phyloP scores from a whole-genome alignment of 2,329 filamentous ascomycete genomes.

The Penicillium sp. region DNA sequence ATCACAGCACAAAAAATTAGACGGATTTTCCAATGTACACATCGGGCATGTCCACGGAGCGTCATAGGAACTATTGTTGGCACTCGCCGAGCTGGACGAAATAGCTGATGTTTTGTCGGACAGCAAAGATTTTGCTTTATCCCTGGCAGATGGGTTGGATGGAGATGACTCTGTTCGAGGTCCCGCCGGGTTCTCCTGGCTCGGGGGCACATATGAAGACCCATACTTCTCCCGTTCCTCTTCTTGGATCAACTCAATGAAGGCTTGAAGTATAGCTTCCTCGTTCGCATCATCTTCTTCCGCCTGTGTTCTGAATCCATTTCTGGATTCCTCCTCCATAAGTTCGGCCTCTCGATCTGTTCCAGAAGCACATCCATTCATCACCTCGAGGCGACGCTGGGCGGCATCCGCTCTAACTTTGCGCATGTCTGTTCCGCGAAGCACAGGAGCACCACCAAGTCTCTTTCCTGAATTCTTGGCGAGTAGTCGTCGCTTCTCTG shows the following conservation, averaged over 20 bases:
- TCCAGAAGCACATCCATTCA: slow-evolving; percentile 73
- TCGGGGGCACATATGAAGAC: slow-evolving; percentile 54
- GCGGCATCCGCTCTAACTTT: slow-evolving; percentile 70
- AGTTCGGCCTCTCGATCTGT: slow-evolving; percentile 67
- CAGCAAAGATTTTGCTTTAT: not conserved
- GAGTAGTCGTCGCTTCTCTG: slow-evolving; percentile 65
- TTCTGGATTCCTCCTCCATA: slow-evolving; percentile 63
- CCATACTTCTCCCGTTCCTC: slow-evolving; percentile 65
- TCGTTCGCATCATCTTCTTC: slow-evolving; percentile 90
- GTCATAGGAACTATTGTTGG: slow-evolving; percentile 32
- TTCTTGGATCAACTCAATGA: slow-evolving; percentile 84
- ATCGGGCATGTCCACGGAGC: slow-evolving; percentile 59
- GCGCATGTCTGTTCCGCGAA: slow-evolving; percentile 67
- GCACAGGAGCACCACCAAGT: slow-evolving; percentile 63
- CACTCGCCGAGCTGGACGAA: not conserved
- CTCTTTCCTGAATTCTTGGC: slow-evolving; percentile 66
- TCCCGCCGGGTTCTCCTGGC: slow-evolving; percentile 54
- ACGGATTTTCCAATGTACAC: slow-evolving; percentile 62
- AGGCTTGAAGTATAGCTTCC: slow-evolving; percentile 76
- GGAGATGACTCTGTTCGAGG: slow-evolving; percentile 40
- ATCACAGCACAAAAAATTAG: slow-evolving; percentile 61
- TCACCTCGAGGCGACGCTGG: slow-evolving; percentile 64
- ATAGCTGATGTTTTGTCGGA: not conserved
- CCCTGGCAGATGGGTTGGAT: slow-evolving; percentile 28
- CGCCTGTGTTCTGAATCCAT: slow-evolving; percentile 78